Base-by-base conservation (phyloP, 2,329 filamentous ascomycete genomes). In the Verticillium tricorpus region DNA sequence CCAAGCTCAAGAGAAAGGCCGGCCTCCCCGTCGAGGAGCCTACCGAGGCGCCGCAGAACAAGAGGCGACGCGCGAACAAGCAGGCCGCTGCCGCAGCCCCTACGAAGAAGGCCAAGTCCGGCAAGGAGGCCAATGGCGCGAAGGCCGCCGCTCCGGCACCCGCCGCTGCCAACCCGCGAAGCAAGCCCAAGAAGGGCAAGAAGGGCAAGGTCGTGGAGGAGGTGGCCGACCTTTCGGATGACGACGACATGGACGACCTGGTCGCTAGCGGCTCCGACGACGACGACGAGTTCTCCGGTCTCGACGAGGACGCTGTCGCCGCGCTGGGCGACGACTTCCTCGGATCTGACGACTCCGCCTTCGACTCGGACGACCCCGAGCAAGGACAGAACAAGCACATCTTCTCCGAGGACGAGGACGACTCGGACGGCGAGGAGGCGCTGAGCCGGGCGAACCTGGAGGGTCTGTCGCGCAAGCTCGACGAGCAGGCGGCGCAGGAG, bases 401-500 rank as follows among this genome's bases (percentile, higher is more conserved):
- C 82, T 99, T 96, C 82, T 98, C 95, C 0, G 95, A 98, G 66
- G 94, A 98, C 71, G 93, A 96, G 69, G 91, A 94, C 66, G 89
- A 93, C 59, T 93, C 90, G 1, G 92, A 96, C 69, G 89, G 87
- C 5, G 92, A 97, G 77, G 93, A 97, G 77, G 89, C 89, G 73
- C 84, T 99, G 67, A 99, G 92, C 59, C 93, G 93, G 1, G 95
- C 95, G 65, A 99, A 99, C 76, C 98, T 99, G 65, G 95, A 90
- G 69, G 95, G 95, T 62, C 80, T 99, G 61, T 93, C 94, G 61
- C 84, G 88, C 69, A 94, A 93, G 74, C 78, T 99, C 62, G 94
- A 99, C 73, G 81, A 85, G 70, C 82, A 95, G 72, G 81, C 85
- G 71, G 90, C 90, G 55, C 84, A 89, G 63, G 91, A 97, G 66